Evolutionary conservation across 2,329 filamentous ascomycete genomes (phyloP), one percentile per base, ranked within the genome.

Genomic region (Cryphonectria radicalis): DNA sequence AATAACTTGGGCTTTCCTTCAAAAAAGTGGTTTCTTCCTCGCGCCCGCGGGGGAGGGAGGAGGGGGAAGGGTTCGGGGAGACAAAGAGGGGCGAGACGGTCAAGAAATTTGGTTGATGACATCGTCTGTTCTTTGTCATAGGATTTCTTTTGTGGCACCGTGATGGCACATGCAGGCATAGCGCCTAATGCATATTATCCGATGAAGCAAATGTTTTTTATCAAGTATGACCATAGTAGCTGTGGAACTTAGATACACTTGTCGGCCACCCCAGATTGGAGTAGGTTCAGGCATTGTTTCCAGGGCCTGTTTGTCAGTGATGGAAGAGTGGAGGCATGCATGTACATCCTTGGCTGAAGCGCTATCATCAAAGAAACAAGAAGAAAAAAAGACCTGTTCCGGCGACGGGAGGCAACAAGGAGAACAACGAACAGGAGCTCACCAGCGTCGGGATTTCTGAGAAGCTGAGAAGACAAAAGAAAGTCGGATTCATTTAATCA

Each of bases 381-480:
- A 19, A 35, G 22, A 63, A 17, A 35, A 40, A 22, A 19, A 35
- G 17, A 53, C 66, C 71, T 17, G 6, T 72, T 72, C 71, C 71
- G 71, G 71, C 43, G 64, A 43, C 43, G 55, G 62, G 28, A 42
- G 43, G 14, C 40, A 10, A 59, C 37, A 66, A 67, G 43, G 43
- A 66, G 62, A 70, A 59, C 63, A 68, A 70, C 70, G 68, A 68
- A 70, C 67, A 25, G 50, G 55, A 35, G 55, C 43, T 32, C 43
- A 42, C 63, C 32, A 22, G 62, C 32, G 55, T 35, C 50, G 46
- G 43, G 55, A 53, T 32, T 37, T 50, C 13, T 53, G 37, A 22
- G 25, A 13, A 35, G 14, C 8, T 55, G 22, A 4, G 14, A 13
- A n/a, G 43, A 63, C 70, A 65, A 70, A 72, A 69, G 68, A 37